Conservation (phyloP, 495 filamentous ascomycete species). For the Penicillium paradoxum region DNA sequence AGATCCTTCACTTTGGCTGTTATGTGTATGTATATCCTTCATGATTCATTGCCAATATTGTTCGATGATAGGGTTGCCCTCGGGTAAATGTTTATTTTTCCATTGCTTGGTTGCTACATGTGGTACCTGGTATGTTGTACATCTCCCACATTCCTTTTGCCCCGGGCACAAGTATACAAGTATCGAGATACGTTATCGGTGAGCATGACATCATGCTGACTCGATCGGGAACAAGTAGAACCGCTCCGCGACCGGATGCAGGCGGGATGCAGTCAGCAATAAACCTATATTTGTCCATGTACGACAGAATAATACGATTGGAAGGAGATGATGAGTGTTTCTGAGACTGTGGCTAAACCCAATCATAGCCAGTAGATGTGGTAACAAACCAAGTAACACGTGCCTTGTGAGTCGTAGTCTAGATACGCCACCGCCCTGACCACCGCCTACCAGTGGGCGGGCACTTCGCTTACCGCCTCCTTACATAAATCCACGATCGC, state of each 20-base stretch:
- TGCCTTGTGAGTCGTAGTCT: not conserved
- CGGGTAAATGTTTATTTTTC: not conserved
- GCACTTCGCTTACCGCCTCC: slow-evolving; percentile 5
- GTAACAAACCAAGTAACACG: not conserved
- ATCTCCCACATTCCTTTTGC: too few relatives aligned
- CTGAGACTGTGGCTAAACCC: not conserved
- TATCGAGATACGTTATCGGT: not conserved
- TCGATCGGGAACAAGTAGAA: not conserved
- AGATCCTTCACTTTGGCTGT: not conserved
- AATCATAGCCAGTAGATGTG: not conserved
- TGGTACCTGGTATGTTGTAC: too few relatives aligned
- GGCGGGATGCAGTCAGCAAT: not conserved
- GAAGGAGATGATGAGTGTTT: not conserved
- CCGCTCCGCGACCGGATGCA: not conserved
- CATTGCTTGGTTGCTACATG: not conserved
- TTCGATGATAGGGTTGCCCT: not conserved
- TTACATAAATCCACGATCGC: slow-evolving; percentile 4
- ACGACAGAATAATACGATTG: not conserved
- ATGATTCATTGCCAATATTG: not conserved
- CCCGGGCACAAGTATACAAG: too few relatives aligned
- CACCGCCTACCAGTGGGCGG: slow-evolving; percentile 10
- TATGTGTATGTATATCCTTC: not conserved
- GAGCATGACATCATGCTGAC: not conserved
- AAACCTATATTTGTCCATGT: not conserved
- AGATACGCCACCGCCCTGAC: not conserved